Base-by-base conservation (phyloP, 768 basidiomycete genomes). In the Neoboletus magnificus region DNA sequence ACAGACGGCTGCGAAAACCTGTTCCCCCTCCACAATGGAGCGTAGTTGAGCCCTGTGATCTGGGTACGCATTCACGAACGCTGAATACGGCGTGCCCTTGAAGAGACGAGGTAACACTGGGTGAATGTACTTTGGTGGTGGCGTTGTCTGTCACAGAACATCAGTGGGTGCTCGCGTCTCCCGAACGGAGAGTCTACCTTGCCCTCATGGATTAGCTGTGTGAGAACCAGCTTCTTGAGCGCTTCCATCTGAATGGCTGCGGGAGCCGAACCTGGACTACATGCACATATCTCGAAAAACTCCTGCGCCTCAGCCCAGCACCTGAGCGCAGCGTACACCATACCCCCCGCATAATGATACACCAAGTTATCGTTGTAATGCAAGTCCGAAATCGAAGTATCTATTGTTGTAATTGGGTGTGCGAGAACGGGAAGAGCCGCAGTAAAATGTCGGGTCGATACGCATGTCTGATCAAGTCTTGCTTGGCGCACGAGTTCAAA, bases 331-430 rank as follows among this genome's bases (percentile, higher is more conserved):
- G 76, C 72, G 1, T 87, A 76, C 1, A 79, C 80, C n/a, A 89
- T 75, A 1, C 91, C 93, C 4, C 87, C 91, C 3, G 82, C 74
- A 68, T 93, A 93, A 74, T 94, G 90, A 66, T 93, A 93, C n/a
- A 81, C 72, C 23, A 96, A 77, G 63, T 87, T 87, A 69, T 94
- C 93, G 59, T 81, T 84, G 72, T 91, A 93, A 32, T 69, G 72
- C 51, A 95, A 73, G 56, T 91, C 88, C 8, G 82, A 82, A n/a
- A 81, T 67, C 0, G 67, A 58, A 2, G 73, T 77, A 66, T 87
- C 85, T 54, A 93, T 79, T 41, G 81, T 76, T 13, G 83, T 82
- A 59, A 93, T 86, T 18, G 87, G 84, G n/a, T 74, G 66, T 12
- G 66, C 47, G 12, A 93, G 81, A 18, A 93, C 63, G 1, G 83